Evolutionary conservation across 495 filamentous ascomycete species (phyloP).

Genomic region (Hypoxylon subgilvum): DNA sequence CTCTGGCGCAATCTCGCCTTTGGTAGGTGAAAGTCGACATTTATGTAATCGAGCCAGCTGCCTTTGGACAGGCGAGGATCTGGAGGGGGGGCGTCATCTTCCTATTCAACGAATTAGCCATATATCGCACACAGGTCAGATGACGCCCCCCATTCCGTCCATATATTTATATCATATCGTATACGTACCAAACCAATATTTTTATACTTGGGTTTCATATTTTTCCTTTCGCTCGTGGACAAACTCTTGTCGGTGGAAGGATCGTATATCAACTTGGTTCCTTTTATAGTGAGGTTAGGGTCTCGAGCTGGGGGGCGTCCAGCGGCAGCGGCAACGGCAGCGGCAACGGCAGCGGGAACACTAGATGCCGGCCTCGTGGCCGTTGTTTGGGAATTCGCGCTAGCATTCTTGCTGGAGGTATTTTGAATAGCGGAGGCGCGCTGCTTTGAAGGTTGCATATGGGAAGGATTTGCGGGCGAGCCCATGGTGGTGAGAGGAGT

Average conservation of each 20-base stretch:
- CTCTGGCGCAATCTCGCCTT: constrained; percentile 74
- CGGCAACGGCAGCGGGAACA: constrained; percentile 49
- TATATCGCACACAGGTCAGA: constrained; percentile 55
- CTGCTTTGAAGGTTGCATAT: constrained; percentile 46
- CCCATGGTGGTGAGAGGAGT: constrained; percentile 80
- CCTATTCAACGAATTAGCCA: constrained; percentile 63
- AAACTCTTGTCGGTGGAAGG: constrained; percentile 65
- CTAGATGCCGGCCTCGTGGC: constrained; percentile 27
- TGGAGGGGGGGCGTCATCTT: constrained; percentile 69
- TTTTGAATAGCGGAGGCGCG: constrained; percentile 43
- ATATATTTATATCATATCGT: constrained; percentile 47
- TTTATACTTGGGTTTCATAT: constrained; percentile 70
- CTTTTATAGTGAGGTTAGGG: constrained; percentile 65
- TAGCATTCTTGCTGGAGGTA: constrained; percentile 39
- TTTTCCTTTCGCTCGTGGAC: constrained; percentile 64
- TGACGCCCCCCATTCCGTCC: constrained; percentile 57
- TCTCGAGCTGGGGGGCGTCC: constrained; percentile 67
- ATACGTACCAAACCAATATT: constrained; percentile 72
- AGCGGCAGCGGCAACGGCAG: constrained; percentile 45
- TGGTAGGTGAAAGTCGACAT: constrained; percentile 70
- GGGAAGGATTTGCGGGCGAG: constrained; percentile 72
- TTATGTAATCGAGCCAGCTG: constrained; percentile 62
- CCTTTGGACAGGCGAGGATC: constrained; percentile 78
- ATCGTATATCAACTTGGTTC: constrained; percentile 74
- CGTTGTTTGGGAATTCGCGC: constrained; percentile 30